These are phyloP conservation scores for Leccinum rimulosum DNA, from an alignment of 768 basidiomycete species.

Conservation along the genomic window DNA sequence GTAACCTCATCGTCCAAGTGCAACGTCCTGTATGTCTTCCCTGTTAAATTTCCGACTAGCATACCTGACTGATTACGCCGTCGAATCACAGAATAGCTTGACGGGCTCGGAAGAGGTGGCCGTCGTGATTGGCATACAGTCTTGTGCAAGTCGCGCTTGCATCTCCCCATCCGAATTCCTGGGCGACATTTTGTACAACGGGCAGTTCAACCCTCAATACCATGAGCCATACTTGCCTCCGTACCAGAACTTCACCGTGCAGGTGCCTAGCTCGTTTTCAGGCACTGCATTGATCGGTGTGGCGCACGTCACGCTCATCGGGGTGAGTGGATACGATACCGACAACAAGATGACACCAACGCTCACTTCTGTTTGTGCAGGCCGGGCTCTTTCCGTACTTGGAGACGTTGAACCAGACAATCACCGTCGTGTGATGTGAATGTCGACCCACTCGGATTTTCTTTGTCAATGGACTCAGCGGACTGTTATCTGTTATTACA, in stretches of 20 bases:
- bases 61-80: neutral
- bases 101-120: constrained; percentile 43
- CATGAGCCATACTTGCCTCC: constrained; percentile 32
- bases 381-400: constrained; percentile 30
- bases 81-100: constrained; percentile 29
- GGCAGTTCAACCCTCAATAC: constrained; percentile 39
- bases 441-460: neutral
- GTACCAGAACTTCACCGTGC: constrained; percentile 45
- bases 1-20: constrained; percentile 41
- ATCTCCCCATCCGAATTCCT: constrained; percentile 28
- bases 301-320: constrained; percentile 38
- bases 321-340: constrained; percentile 32
- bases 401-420: constrained; percentile 34
- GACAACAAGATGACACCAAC: neutral
- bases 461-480: no score
- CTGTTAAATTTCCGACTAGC: neutral
- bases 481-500: no score
- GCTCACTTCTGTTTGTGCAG: constrained; percentile 19
- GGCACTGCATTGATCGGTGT: constrained; percentile 39
- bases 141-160: constrained; percentile 34
- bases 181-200: constrained; percentile 48
- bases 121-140: constrained; percentile 43
- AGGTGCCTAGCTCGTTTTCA: constrained; percentile 31
- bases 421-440: constrained; percentile 21
- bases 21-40: constrained; percentile 43